Conservation (phyloP, 2,329 filamentous ascomycete species). For the Fusarium azukiicola region DNA sequence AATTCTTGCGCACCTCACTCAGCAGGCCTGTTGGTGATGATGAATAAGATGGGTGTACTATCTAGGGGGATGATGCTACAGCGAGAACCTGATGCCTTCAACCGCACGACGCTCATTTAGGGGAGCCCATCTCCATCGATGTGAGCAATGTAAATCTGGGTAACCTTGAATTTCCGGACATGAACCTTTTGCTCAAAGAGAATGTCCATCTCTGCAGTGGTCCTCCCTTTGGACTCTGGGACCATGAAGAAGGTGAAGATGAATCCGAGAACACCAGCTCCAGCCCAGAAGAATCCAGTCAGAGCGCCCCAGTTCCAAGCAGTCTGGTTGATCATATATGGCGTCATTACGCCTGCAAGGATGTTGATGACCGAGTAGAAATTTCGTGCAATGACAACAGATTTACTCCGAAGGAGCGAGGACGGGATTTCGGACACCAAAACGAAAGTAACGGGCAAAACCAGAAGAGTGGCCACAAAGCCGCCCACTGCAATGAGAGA, state of each 20-base stretch:
- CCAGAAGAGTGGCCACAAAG: conserved; percentile 63
- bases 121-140: conserved; percentile 3
- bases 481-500: conserved; percentile 67
- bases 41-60: not conserved
- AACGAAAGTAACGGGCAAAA: conserved; percentile 86
- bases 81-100: not conserved
- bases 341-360: conserved; percentile 66
- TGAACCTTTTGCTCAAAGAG: conserved; percentile 70
- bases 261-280: conserved; percentile 66
- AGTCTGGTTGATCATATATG: conserved; percentile 68
- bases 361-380: conserved; percentile 72
- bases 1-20: not conserved
- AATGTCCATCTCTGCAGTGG: conserved; percentile 75
- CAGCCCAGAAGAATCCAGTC: conserved; percentile 68
- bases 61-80: not conserved
- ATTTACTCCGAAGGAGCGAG: conserved; percentile 68
- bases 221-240: conserved; percentile 74
- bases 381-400: conserved; percentile 66
- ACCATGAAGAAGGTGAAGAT: conserved; percentile 73
- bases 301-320: conserved; percentile 70
- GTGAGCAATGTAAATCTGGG: conserved; percentile 43
- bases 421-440: conserved; percentile 79
- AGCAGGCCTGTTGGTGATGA: not conserved
- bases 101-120: not conserved
- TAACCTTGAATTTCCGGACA: conserved; percentile 64